phyloP scores from a whole-genome alignment of 2,329 filamentous ascomycete species.

The Pseudopithomyces maydicus region DNA sequence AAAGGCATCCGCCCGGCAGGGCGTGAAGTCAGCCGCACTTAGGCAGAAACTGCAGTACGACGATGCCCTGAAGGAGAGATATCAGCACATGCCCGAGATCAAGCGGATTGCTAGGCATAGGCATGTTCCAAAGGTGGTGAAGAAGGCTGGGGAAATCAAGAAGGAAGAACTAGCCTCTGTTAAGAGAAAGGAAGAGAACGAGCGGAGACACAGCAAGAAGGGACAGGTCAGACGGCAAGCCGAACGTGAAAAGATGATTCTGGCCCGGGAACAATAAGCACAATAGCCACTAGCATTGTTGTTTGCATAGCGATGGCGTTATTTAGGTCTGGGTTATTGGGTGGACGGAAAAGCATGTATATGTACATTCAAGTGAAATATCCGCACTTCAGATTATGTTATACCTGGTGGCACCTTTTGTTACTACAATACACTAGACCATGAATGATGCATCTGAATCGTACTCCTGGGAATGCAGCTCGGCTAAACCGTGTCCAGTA shows the following conservation, averaged over 20 bases:
- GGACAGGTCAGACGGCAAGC: conserved; percentile 73
- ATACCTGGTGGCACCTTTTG: background rate
- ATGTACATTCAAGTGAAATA: background rate
- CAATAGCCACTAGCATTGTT: background rate
- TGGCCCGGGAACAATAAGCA: conserved; percentile 66
- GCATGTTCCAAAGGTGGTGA: conserved; percentile 88
- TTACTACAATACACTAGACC: too few relatives aligned
- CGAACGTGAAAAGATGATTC: conserved; percentile 91
- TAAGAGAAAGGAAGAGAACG: conserved; percentile 92
- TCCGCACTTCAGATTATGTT: background rate
- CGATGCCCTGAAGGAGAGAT: conserved; percentile 79
- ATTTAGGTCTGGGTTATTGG: background rate
- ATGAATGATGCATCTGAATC: background rate
- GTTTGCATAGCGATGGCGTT: conserved; percentile 44
- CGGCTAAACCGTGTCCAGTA: background rate
- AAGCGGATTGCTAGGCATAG: conserved; percentile 87
- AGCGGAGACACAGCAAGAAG: conserved; percentile 88
- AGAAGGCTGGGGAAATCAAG: conserved; percentile 97
- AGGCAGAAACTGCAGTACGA: conserved; percentile 92
- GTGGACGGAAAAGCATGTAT: background rate
- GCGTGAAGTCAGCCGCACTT: conserved; percentile 83
- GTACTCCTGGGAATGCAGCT: background rate
- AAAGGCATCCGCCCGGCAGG: conserved; percentile 80
- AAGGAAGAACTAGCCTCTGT: conserved; percentile 82
- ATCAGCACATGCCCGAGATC: conserved; percentile 95